Base-by-base conservation (phyloP, 495 filamentous ascomycete species). In the Lentithecium fluviatile region DNA sequence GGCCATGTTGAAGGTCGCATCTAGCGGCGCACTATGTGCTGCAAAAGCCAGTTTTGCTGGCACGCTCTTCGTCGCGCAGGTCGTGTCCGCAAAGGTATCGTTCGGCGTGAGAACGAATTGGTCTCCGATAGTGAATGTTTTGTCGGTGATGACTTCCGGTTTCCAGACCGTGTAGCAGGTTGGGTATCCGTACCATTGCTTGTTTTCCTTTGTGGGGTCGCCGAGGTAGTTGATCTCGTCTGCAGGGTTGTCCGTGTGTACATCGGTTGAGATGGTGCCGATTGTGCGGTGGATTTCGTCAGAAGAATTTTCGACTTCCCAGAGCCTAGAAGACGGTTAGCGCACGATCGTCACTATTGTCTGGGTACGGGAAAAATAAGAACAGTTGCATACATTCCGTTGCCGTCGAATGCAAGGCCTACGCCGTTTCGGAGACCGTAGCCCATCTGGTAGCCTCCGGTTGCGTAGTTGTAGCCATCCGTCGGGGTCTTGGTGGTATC, bases 101-200 rank as follows among this genome's bases (percentile, higher is more conserved):
- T 62, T 69, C 13, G 62, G 57, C 7, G 55, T 37, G 37, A 62
- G 29, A 12, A 66, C 61, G 40, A 68, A 68, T 55, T 68, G 65
- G 23, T 65, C 60, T 24, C 65, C 65, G 6, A 60, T 45, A 13
- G 38, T 10, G 34, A 64, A 57, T 5, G 36, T 49, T 19, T 34
- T 43, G 32, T 68, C 65, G 21, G 62, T 56, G 34, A 68, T 65
- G 24, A 13, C 49, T 21, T 21, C 17, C 0, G 64, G 61, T 21
- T 53, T 37, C 65, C 65, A 68, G 24, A 65, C 65, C 1, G 56
- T 53, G 52, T 53, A 65, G 57, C 65, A 68, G 19, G 60, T 64
- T 15, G 65, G 65, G 48, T 68, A 68, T 26, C 65, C 65, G 61
- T 64, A 68, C 59, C 64, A 66, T 37, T 68, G 56, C 56, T 26